A percentile compares a stretch with the other conserved stretches of the same genome.
Evolutionary conservation across 2,329 filamentous ascomycete genomes (phyloP).

Genomic region (Alternaria sp.): DNA sequence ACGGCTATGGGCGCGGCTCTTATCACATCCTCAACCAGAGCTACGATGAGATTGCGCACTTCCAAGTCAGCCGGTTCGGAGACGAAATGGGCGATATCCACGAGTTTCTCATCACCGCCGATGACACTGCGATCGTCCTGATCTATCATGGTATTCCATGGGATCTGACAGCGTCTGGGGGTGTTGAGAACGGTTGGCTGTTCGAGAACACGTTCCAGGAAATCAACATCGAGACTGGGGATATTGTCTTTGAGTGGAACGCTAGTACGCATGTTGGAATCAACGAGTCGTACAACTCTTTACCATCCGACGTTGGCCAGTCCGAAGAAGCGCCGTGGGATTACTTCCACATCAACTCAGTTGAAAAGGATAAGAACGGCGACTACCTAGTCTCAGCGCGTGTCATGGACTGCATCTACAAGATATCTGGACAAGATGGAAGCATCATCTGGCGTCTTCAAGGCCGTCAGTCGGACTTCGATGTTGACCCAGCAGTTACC

Average conservation of each 20-base stretch:
- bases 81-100: conserved; percentile 47
- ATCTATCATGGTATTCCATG: conserved; percentile 48
- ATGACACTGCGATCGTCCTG: conserved; percentile 52
- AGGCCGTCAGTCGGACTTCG: conserved; percentile 23
- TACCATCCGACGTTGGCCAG: conserved; percentile 29
- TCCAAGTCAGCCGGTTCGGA: conserved; percentile 17
- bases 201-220: conserved; percentile 55
- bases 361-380: conserved; percentile 36
- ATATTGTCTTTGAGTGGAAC: conserved; percentile 51
- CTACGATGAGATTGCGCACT: conserved; percentile 22
- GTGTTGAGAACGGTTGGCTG: conserved; percentile 47
- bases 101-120: conserved; percentile 53
- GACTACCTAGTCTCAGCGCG: conserved; percentile 32
- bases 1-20: conserved; percentile 18
- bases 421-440: conserved; percentile 23
- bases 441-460: conserved; percentile 39
- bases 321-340: conserved; percentile 45
- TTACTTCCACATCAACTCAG: conserved; percentile 48
- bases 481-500: conserved; percentile 9
- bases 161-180: conserved; percentile 49
- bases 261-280: conserved; percentile 44
- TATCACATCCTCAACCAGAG: conserved; percentile 24
- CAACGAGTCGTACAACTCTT: conserved; percentile 32
- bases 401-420: conserved; percentile 21
- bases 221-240: conserved; percentile 49